phyloP scores from a whole-genome alignment of 208 protist genomes.

The Acanthamoeba castellanii region DNA sequence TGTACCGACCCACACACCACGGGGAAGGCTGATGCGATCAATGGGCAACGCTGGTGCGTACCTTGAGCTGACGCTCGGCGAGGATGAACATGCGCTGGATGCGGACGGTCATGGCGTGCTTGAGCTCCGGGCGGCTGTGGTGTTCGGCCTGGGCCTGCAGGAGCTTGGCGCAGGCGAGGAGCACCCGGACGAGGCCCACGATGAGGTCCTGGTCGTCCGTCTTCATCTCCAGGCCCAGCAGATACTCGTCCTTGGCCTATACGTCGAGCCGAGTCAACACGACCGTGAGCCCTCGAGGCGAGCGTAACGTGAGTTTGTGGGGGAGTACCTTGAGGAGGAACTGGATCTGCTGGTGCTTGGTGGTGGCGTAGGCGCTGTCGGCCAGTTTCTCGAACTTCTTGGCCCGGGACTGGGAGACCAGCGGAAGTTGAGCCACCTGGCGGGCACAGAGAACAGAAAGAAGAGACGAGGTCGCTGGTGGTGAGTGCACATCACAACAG shows the following conservation, averaged over 20 bases:
- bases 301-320: background rate
- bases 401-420: slow-evolving; percentile 4
- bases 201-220: slow-evolving; percentile 30
- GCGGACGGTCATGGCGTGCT: background rate
- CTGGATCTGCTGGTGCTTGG: slow-evolving; percentile 31
- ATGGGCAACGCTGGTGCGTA: background rate
- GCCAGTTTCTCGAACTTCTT: slow-evolving; percentile 47
- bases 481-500: background rate
- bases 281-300: background rate
- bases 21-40: background rate
- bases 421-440: slow-evolving; percentile 61
- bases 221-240: slow-evolving; percentile 67
- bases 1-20: background rate
- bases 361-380: slow-evolving; percentile 51
- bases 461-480: background rate
- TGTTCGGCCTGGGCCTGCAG: background rate
- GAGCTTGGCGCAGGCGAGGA: background rate
- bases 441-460: background rate
- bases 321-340: slow-evolving; percentile 34
- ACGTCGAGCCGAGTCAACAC: background rate
- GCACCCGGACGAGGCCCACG: background rate
- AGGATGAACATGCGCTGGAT: background rate
- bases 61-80: background rate
- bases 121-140: background rate
- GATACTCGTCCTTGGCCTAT: slow-evolving; percentile 49